Percentiles rank a stretch among this genome's conserved stretches.
Evolutionary conservation across 1,139 yeast genomes (phyloP).

Genomic region (Zygoascus sp.): DNA sequence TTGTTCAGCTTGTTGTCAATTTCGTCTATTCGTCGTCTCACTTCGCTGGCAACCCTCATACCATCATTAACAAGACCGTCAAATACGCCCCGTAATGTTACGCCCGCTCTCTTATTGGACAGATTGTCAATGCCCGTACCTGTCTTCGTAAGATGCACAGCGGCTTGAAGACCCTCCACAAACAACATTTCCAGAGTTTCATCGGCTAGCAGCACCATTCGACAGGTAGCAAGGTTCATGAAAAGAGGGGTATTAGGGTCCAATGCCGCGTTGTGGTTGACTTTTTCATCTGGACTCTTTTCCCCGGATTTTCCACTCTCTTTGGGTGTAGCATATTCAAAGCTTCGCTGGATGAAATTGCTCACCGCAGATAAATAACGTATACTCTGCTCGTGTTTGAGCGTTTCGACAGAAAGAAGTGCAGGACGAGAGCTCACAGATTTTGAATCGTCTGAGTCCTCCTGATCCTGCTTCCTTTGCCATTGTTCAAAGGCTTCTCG

Average conservation of each 20-base stretch:
- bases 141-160: slow-evolving; percentile 60
- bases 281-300: slow-evolving; percentile 16
- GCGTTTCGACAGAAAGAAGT: slow-evolving; percentile 38
- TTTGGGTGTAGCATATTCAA: slow-evolving; percentile 82
- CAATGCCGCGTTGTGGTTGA: slow-evolving; percentile 63
- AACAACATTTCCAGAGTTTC: slow-evolving; percentile 87
- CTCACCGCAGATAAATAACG: slow-evolving; percentile 85
- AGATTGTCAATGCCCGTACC: slow-evolving; percentile 32
- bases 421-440: not conserved
- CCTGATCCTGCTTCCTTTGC: slow-evolving; percentile 14
- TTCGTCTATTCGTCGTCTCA: slow-evolving; percentile 79
- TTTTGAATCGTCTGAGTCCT: slow-evolving; percentile 3
- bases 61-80: slow-evolving; percentile 93
- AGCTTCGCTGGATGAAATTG: slow-evolving; percentile 78
- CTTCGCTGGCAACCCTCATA: slow-evolving; percentile 80
- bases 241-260: slow-evolving; percentile 75
- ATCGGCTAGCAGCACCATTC: slow-evolving; percentile 93
- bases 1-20: slow-evolving; percentile 26
- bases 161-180: slow-evolving; percentile 56
- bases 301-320: slow-evolving; percentile 31
- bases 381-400: slow-evolving; percentile 69
- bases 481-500: slow-evolving; percentile 18
- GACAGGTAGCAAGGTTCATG: slow-evolving; percentile 79
- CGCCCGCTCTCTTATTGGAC: slow-evolving; percentile 15
- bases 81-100: slow-evolving; percentile 76